These are phyloP conservation scores for Austropuccinia psidii DNA, from an alignment of 1,284 basidiomycete species.

Conservation along the genomic window DNA sequence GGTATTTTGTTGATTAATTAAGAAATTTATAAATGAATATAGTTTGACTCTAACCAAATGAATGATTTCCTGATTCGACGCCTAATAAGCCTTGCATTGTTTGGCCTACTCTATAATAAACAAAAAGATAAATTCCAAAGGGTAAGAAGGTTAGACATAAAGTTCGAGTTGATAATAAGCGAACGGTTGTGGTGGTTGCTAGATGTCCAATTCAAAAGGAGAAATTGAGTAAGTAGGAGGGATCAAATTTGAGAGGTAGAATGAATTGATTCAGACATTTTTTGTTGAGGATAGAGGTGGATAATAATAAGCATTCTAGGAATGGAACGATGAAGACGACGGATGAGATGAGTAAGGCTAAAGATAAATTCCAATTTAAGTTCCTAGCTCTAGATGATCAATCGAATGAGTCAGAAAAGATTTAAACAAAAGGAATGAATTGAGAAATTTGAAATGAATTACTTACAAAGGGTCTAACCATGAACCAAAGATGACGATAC, in stretches of 20 bases:
- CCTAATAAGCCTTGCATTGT: constrained; percentile 39
- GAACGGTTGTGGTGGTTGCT: constrained; percentile 35
- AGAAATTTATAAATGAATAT: background rate
- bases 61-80: constrained; percentile 43
- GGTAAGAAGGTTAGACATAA: constrained; percentile 42
- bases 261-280: background rate
- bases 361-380: constrained; percentile 44
- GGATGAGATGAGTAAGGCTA: constrained; percentile 42
- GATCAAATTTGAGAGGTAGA: background rate
- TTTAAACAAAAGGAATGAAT: background rate
- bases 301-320: constrained; percentile 18
- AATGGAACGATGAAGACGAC: constrained; percentile 42
- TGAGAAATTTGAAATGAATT: background rate
- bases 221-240: constrained; percentile 39
- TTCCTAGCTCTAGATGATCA: constrained; percentile 39
- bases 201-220: constrained; percentile 40
- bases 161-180: constrained; percentile 37
- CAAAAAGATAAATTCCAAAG: constrained; percentile 43
- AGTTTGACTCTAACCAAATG: constrained; percentile 40
- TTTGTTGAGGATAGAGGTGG: constrained; percentile 11
- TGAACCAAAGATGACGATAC: constrained; percentile 44
- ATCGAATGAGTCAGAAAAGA: background rate
- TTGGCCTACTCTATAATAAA: constrained; percentile 43
- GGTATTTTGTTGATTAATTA: background rate
- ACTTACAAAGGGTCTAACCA: constrained; percentile 25